Conservation (phyloP, 768 basidiomycete genomes). For the Suillus subluteus region DNA sequence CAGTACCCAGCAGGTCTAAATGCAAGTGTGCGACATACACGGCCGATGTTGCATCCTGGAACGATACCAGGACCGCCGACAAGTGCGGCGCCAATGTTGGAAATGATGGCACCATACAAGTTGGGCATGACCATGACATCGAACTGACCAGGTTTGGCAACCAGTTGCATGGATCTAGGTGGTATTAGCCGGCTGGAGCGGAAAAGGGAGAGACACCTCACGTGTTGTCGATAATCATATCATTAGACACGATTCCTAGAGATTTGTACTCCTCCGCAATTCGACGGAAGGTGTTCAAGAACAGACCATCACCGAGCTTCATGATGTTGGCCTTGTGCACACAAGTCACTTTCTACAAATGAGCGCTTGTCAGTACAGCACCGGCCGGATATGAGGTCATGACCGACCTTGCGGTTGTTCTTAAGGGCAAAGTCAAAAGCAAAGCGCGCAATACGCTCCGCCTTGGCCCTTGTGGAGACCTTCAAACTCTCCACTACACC, state of each 20-base stretch:
- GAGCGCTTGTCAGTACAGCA: conserved; percentile 9
- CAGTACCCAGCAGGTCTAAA: conserved; percentile 11
- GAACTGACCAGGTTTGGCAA: conserved; percentile 93
- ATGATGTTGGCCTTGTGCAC: conserved; percentile 99
- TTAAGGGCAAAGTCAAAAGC: conserved; percentile 99
- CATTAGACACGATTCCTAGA: conserved; percentile 88
- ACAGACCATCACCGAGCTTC: conserved; percentile 99
- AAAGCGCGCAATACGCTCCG: conserved; percentile 94
- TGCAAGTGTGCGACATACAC: conserved; percentile 50
- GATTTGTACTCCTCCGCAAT: conserved; percentile 97
- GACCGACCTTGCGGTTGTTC: conserved; percentile 90
- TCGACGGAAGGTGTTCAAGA: conserved; percentile 96
- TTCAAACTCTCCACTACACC: conserved; percentile 99
- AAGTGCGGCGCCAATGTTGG: conserved; percentile 97
- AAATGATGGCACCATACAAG: conserved; percentile 95
- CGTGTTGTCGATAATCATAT: conserved; percentile 99
- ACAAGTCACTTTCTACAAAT: conserved; percentile 91
- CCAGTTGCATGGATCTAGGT: conserved; percentile 96
- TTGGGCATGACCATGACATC: conserved; percentile 99
- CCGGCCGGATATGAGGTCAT: neutral
- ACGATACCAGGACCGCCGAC: conserved; percentile 98
- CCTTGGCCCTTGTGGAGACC: conserved; percentile 93
- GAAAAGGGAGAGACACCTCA: conserved; percentile 38
- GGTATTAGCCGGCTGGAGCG: neutral
- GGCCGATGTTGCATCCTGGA: conserved; percentile 96